Evolutionary conservation across 2,329 filamentous ascomycete species (phyloP), one percentile per base, ranked within the genome.

Genomic region (Aspergillus sp.): DNA sequence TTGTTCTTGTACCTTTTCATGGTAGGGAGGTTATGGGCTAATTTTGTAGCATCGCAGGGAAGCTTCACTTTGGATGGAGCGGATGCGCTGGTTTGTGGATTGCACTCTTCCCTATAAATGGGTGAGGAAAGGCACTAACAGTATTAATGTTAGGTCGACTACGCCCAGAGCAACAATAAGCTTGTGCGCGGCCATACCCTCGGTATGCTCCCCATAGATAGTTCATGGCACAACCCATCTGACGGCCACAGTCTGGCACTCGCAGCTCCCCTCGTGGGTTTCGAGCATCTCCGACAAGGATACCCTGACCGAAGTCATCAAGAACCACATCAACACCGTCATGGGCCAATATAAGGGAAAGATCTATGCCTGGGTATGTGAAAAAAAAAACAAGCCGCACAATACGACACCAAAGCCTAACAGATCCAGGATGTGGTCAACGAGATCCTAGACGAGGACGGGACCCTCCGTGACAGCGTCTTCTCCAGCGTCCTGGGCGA

Each of bases 401-500:
- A 10, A 6, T 12, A n/a, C 1, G 14, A 24, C 3, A n/a, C 14
- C 14, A 7, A 6, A 18, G 6, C 39, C 18, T 60, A 36, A 59
- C 24, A 1, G 12, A 11, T 2, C 6, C 24, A 73, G 70, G 71
- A 72, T 49, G 71, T 73, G 3, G 60, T 73, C 47, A 73, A 73
- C 52, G 70, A 73, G 31, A 69, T 76, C 55, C 75, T 77, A 62
- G 66, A 73, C 6, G 85, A 89, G 65, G 81, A 85, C 67, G 87
- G 87, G 39, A 77, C 71, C 3, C 78, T 89, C 56, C 85, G 88
- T 49, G 67, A 77, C 31, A 84, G 81, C 10, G 86, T 90, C 66
- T 91, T 90, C 78, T 88, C 80, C 67, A 81, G 84, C 26, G 84
- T 91, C 2, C 82, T 91, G 4, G 88, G 89, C 49, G 87, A 90